Percentiles rank a stretch among this genome's conserved stretches.
Evolutionary conservation across 1,284 basidiomycete species (phyloP).

Genomic region (Rhodotorula mucilaginosa): DNA sequence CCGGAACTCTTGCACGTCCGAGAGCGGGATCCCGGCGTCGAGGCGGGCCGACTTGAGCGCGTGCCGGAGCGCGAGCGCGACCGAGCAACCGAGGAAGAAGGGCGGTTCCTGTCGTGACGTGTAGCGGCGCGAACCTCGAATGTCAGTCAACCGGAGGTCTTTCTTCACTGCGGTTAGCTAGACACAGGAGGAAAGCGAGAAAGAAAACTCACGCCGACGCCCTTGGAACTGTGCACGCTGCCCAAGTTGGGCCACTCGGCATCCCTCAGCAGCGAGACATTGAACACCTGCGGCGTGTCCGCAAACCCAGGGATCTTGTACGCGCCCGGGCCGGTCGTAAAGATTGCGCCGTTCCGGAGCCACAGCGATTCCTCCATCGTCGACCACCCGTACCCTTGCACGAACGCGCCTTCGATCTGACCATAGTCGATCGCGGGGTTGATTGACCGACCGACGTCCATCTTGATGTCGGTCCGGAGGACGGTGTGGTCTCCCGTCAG

Average conservation of each 20-base stretch:
- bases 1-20: constrained; percentile 42
- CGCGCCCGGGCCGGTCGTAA: constrained; percentile 47
- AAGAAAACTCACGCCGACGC: constrained; percentile 21
- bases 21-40: constrained; percentile 39
- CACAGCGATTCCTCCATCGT: constrained; percentile 50
- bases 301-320: constrained; percentile 47
- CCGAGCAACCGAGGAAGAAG: constrained; percentile 47
- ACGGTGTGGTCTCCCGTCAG: constrained; percentile 48
- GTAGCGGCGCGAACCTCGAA: too few relatives aligned
- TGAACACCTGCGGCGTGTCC: constrained; percentile 48
- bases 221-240: constrained; percentile 42
- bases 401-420: constrained; percentile 44
- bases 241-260: constrained; percentile 43
- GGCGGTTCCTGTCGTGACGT: constrained; percentile 45
- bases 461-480: constrained; percentile 42
- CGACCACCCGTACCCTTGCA: constrained; percentile 44
- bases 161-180: too few relatives aligned
- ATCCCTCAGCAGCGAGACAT: constrained; percentile 46
- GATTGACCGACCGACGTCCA: constrained; percentile 49
- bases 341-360: constrained; percentile 47
- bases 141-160: too few relatives aligned
- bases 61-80: constrained; percentile 48
- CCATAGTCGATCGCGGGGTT: constrained; percentile 50
- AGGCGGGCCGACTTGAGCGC: constrained; percentile 46
- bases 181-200: too few relatives aligned